These are phyloP conservation scores for Xylaria acuta DNA, from an alignment of 495 filamentous ascomycete genomes.

Conservation along the genomic window DNA sequence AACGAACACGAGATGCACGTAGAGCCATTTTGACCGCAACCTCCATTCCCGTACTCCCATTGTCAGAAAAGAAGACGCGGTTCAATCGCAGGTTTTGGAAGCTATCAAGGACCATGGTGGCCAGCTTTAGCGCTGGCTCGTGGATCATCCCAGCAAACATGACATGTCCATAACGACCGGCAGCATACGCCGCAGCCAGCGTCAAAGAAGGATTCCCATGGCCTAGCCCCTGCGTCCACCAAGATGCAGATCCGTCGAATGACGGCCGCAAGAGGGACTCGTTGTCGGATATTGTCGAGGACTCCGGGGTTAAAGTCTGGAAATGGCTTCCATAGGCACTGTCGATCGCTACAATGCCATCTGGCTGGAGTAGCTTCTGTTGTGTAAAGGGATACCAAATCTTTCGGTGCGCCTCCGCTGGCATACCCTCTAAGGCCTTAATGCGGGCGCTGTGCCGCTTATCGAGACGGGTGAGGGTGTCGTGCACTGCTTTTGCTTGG, in stretches of 20 bases:
- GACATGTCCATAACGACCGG: conserved; percentile 83
- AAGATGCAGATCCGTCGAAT: conserved; percentile 81
- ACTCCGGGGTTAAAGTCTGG: conserved; percentile 56
- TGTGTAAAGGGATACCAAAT: conserved; percentile 89
- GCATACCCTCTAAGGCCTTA: conserved; percentile 63
- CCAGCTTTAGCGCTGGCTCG: conserved; percentile 70
- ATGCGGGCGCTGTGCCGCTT: conserved; percentile 59
- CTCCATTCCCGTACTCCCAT: conserved; percentile 80
- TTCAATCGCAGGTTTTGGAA: conserved; percentile 64
- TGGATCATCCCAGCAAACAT: conserved; percentile 81
- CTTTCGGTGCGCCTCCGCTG: conserved; percentile 56
- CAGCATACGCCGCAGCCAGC: conserved; percentile 75
- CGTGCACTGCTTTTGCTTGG: conserved; percentile 30
- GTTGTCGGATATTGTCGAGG: background rate
- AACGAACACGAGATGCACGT: conserved; percentile 65
- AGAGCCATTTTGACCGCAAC: conserved; percentile 83
- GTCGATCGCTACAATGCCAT: conserved; percentile 72
- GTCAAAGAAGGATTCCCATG: conserved; percentile 72
- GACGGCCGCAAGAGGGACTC: conserved; percentile 58
- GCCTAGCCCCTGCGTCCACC: conserved; percentile 86
- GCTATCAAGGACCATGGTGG: conserved; percentile 61
- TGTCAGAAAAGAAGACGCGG: conserved; percentile 79
- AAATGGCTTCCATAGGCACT: conserved; percentile 79
- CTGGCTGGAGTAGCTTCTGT: conserved; percentile 63
- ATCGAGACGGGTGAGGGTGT: conserved; percentile 55